Base-by-base conservation (phyloP, 1,139 yeast genomes). In the Geotrichum carabidarum region DNA sequence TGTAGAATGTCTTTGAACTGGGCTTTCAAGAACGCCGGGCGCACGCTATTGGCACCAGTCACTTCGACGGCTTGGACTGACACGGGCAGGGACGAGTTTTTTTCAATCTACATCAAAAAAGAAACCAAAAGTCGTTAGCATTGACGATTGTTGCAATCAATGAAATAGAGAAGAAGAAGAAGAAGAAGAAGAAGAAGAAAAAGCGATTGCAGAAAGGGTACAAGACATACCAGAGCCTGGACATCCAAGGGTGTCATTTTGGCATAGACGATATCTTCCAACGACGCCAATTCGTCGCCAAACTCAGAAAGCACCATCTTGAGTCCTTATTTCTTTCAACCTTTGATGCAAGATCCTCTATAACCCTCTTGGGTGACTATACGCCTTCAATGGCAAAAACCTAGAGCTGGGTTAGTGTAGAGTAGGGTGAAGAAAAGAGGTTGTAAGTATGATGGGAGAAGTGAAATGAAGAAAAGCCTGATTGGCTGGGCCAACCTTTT, bases 1-100 rank as follows among this genome's bases (percentile, higher is more conserved):
- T 22, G 27, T 38, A 83, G 69, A 50, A 86, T 67, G 1, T 88
- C 86, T 18, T 68, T 66, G 41, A 86, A 69, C 62, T 86, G 93
- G 4, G 72, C 65, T 31, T 71, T 67, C 7, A 86, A 66, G 62
- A 86, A 83, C 0, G 72, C 51, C 51, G 77, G 75, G 37, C 91
- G 72, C 60, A 78, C 79, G 17, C 71, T 71, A 50, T 76, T 76
- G 11, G 80, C 76, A 42, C 86, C 86, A 44, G 78, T 73, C 6
- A 84, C 73, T 59, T 80, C 81, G 12, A 84, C 80, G 51, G 76
- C 73, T 34, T 73, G 65, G 44, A 63, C 55, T n/a, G 63, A 58
- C 2, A 68, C 71, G 1, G 69, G 67, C 15, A 60, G 58, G 4
- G 61, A 44, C 8, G 59, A 40, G 50, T 63, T 63, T 44, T 59